Conservation (phyloP, 306 rosid species). For the Herpetospermum pedunculosum region DNA sequence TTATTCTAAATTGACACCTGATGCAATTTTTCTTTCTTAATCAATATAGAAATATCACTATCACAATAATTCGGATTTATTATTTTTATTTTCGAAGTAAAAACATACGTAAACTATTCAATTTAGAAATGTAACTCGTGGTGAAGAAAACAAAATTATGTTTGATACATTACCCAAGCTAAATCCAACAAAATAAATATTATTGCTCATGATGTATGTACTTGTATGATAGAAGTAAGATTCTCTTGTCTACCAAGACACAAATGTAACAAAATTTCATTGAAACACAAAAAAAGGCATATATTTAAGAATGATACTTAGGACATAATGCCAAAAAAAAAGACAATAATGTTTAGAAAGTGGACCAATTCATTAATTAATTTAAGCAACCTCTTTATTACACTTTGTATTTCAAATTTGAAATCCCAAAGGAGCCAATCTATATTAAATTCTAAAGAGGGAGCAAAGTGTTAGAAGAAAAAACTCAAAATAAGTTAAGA, state of each 20-base stretch:
- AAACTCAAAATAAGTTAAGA: constrained; percentile 2
- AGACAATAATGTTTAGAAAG: background rate
- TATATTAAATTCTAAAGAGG: background rate
- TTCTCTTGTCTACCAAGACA: background rate
- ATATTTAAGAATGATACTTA: background rate
- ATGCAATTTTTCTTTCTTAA: no score
- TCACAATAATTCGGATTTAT: background rate
- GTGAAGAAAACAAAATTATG: no score
- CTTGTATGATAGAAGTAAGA: background rate
- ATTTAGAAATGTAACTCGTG: background rate
- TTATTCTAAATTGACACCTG: no score
- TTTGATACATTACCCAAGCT: no score
- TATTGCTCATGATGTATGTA: background rate
- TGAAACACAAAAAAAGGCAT: background rate
- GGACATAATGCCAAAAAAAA: constrained; percentile 1
- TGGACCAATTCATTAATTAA: constrained; percentile 9
- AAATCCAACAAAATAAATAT: background rate
- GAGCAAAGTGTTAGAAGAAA: background rate
- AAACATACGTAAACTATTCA: background rate
- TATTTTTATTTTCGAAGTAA: background rate
- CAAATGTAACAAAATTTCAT: background rate
- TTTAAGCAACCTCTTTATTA: background rate
- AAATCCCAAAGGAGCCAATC: background rate
- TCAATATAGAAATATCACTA: no score
- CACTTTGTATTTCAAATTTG: background rate